Evolutionary conservation across 345 rosid species (phyloP), one percentile per base, ranked within the genome.

Genomic region (Lagerstroemia speciosa): DNA sequence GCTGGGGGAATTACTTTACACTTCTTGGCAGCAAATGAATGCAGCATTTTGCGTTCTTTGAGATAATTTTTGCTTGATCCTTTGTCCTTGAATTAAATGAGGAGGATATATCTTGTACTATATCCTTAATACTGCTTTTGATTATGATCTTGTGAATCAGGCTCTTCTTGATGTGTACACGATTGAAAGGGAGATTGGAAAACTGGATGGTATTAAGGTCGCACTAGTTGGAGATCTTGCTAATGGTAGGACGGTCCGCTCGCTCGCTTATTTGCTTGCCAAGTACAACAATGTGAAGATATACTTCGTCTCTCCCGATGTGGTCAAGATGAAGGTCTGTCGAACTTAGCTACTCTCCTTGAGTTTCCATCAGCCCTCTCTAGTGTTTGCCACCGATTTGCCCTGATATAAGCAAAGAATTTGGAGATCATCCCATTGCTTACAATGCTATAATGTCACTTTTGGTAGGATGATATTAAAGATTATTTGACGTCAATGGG

Each of bases 181-280:
- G 24, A 86, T 94, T 50, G 92, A 89, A 64, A 82, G 96, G 67
- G 99, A 91, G 78, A 82, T 89, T 50, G 96, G 96, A 29, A 88
- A 86, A 78, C 79, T 94, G 75, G 96, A 91, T 71, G 96, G 90
- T 71, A 94, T 91, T 57, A 85, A 73, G 77, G 96, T 91, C 22
- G 98, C 88, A 29, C 86, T 94, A 69, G 99, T 94, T 14, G 99
- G 99, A 70, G 99, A 94, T 78, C 98, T 94, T 75, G 96, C 99
- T 14, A 89, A 94, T 50, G 99, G 96, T 70, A 86, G 99, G 78
- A 94, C 97, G 16, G 96, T 91, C 58, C 87, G 97, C 10, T 94
- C 99, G 0, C 95, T 94, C 62, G 97, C 97, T 1, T 91, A 91
- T 78, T 78, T 94, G 74, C 98, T 94, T 70, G 86, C 99, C 50